phyloP scores from a whole-genome alignment of 1,284 basidiomycete species.

The Earliella scabrosa region DNA sequence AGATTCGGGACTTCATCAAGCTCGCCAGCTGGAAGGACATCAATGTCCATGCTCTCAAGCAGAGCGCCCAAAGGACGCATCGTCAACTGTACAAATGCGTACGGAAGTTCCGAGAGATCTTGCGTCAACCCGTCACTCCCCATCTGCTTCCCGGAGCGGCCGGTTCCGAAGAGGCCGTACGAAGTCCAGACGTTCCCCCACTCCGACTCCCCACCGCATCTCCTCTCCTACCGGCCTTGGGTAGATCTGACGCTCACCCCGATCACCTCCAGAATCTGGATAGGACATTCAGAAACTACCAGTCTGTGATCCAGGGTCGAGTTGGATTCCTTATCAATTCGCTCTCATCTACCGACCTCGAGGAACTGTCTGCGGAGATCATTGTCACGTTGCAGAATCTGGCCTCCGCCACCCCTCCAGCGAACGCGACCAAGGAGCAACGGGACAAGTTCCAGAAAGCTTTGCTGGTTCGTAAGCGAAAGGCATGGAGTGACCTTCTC shows the following conservation, averaged over 20 bases:
- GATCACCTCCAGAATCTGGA: conserved; percentile 47
- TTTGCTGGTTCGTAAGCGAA: conserved; percentile 83
- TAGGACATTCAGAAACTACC: conserved; percentile 54
- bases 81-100: conserved; percentile 91
- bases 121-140: conserved; percentile 72
- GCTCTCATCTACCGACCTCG: conserved; percentile 46
- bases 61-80: conserved; percentile 92
- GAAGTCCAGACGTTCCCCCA: neutral
- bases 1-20: conserved; percentile 87
- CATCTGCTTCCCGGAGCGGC: conserved; percentile 45
- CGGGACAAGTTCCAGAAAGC: conserved; percentile 80
- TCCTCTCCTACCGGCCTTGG: conserved; percentile 13
- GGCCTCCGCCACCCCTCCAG: conserved; percentile 54
- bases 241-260: conserved; percentile 19
- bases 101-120: conserved; percentile 89
- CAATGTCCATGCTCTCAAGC: conserved; percentile 93
- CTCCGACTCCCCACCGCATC: conserved; percentile 5
- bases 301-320: conserved; percentile 43
- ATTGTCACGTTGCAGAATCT: conserved; percentile 72
- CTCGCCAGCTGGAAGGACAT: conserved; percentile 98
- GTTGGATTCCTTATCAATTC: conserved; percentile 49
- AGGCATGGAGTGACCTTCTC: conserved; percentile 90
- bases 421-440: conserved; percentile 54
- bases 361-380: conserved; percentile 77
- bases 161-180: conserved; percentile 39